Percentiles rank a stretch among this genome's conserved stretches.
These are phyloP conservation scores for Stephanodiscus triporus DNA, from an alignment of 108 stramenopile genomes.

Conservation along the genomic window DNA sequence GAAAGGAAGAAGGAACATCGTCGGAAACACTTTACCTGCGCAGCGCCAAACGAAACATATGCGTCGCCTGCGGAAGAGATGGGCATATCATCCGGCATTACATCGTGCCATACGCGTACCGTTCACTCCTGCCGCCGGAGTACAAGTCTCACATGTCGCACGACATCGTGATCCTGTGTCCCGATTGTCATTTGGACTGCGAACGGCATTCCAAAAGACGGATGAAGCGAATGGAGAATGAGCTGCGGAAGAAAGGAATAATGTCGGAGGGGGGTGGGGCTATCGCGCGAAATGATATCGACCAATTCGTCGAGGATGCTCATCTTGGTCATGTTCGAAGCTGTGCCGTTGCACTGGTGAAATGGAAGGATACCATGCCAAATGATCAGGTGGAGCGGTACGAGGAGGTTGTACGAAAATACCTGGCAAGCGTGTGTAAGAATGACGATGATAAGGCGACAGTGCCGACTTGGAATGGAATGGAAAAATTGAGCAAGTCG, in stretches of 20 bases:
- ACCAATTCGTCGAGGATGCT: slow-evolving; percentile 42
- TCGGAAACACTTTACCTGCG: slow-evolving; percentile 45
- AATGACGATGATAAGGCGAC: slow-evolving; percentile 35
- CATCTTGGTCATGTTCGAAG: slow-evolving; percentile 59
- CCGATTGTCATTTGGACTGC: slow-evolving; percentile 71
- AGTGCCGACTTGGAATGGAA: slow-evolving; percentile 17
- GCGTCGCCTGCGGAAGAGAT: slow-evolving; percentile 66
- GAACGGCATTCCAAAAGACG: slow-evolving; percentile 54
- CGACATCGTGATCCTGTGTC: slow-evolving; percentile 83
- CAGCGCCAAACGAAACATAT: slow-evolving; percentile 68
- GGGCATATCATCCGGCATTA: slow-evolving; percentile 74
- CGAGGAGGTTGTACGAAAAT: slow-evolving; percentile 33
- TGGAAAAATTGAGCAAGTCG: slow-evolving; percentile 34
- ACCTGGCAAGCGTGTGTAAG: slow-evolving; percentile 18
- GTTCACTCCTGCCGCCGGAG: slow-evolving; percentile 59
- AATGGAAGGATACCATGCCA: slow-evolving; percentile 61
- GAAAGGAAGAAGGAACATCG: background rate
- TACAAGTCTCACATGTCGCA: slow-evolving; percentile 87
- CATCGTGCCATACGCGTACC: slow-evolving; percentile 80
- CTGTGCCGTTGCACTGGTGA: slow-evolving; percentile 60
- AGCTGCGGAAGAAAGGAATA: slow-evolving; percentile 22
- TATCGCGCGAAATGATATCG: background rate
- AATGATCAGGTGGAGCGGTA: slow-evolving; percentile 30
- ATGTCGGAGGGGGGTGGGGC: background rate
- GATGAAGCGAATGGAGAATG: slow-evolving; percentile 48